Evolutionary conservation across 1,284 basidiomycete species (phyloP).

Genomic region (Coniferiporia sulphurascens): DNA sequence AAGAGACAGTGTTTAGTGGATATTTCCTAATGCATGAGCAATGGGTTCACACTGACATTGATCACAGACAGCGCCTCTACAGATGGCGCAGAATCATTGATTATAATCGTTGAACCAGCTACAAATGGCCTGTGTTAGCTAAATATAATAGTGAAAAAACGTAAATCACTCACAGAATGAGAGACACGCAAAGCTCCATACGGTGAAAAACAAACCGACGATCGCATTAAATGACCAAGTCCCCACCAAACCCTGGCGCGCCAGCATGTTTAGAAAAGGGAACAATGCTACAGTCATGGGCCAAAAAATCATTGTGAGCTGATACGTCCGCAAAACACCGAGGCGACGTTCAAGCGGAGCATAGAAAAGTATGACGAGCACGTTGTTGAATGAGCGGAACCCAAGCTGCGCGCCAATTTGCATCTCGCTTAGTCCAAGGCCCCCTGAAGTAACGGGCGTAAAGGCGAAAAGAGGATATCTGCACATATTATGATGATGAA

Average conservation of each 20-base stretch:
- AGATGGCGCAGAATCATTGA: constrained; percentile 21
- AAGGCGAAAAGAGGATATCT: constrained; percentile 25
- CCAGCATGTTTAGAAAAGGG: constrained; percentile 21
- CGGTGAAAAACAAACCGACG: constrained; percentile 16
- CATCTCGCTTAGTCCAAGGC: constrained; percentile 22
- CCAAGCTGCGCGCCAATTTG: constrained; percentile 24
- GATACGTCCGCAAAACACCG: constrained; percentile 20
- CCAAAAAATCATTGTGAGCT: constrained; percentile 19
- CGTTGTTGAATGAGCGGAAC: constrained; percentile 21
- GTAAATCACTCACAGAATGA: constrained; percentile 15
- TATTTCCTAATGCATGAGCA: too few relatives aligned
- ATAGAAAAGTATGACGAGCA: constrained; percentile 20
- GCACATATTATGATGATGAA: not conserved
- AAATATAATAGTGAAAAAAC: not conserved
- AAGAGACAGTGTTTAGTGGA: too few relatives aligned
- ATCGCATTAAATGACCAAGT: constrained; percentile 16
- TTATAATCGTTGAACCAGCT: constrained; percentile 17
- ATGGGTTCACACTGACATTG: constrained; percentile 15
- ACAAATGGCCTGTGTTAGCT: not conserved
- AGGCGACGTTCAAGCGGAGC: constrained; percentile 18
- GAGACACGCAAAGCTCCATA: constrained; percentile 15
- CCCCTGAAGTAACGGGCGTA: constrained; percentile 24
- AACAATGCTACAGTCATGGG: constrained; percentile 21
- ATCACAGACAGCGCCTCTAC: constrained; percentile 20
- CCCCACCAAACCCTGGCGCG: constrained; percentile 13